Conservation (phyloP, 1,284 basidiomycete species). For the Puccinia coronata region DNA sequence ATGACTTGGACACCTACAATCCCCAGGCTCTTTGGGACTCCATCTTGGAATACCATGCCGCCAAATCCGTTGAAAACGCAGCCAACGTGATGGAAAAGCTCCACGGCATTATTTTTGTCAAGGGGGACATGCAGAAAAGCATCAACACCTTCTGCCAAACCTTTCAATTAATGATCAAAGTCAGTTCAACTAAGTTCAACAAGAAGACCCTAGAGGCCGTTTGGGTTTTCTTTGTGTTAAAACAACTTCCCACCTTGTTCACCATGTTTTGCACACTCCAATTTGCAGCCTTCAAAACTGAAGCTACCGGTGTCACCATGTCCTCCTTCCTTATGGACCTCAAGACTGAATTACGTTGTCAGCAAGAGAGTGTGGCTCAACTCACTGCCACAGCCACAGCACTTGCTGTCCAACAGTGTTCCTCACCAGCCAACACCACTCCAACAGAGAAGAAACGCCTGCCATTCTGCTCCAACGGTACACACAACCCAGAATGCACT, state of each 20-base stretch:
- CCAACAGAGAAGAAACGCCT: neutral
- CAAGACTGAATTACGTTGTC: no score
- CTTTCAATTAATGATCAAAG: neutral
- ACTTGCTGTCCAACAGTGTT: neutral
- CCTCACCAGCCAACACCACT: neutral
- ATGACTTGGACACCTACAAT: no score
- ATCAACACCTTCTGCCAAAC: neutral
- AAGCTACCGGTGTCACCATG: no score
- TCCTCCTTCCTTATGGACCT: neutral
- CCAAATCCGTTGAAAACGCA: no score
- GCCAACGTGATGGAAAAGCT: no score
- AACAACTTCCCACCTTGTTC: no score
- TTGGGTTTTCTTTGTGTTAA: neutral
- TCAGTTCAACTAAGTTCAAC: neutral
- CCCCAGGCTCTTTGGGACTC: no score
- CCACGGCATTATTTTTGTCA: no score
- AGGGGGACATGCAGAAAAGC: neutral
- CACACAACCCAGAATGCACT: neutral
- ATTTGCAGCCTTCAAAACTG: neutral
- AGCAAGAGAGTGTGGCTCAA: no score
- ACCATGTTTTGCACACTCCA: neutral
- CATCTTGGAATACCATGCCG: no score
- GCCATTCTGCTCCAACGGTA: neutral
- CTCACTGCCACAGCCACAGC: neutral
- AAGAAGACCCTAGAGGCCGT: neutral